These are phyloP conservation scores for Solanum infundibuliforme DNA, from an alignment of 257 asterid genomes.

Conservation along the genomic window DNA sequence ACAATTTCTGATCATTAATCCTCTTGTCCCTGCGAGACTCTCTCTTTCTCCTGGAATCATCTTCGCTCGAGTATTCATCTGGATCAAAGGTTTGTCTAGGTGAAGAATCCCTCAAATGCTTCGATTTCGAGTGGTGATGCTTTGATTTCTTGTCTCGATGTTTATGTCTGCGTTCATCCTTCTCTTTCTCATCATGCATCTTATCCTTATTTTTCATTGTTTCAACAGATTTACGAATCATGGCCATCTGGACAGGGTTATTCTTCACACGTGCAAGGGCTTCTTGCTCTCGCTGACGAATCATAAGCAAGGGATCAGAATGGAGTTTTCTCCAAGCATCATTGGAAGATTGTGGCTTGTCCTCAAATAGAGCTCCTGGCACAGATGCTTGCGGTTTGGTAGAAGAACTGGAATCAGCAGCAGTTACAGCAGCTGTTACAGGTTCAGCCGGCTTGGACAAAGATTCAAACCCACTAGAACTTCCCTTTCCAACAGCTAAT, in stretches of 20 bases:
- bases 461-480: slow-evolving; percentile 60
- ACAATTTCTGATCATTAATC: slow-evolving; percentile 8
- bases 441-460: slow-evolving; percentile 37
- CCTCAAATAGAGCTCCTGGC: slow-evolving; percentile 90
- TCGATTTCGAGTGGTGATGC: slow-evolving; percentile 9
- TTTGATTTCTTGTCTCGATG: neutral
- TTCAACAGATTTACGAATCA: slow-evolving; percentile 92
- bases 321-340: slow-evolving; percentile 98
- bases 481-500: slow-evolving; percentile 80
- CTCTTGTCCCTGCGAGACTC: slow-evolving; percentile 14
- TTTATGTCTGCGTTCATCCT: slow-evolving; percentile 29
- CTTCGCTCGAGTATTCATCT: slow-evolving; percentile 31
- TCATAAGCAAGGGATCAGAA: slow-evolving; percentile 89
- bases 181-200: slow-evolving; percentile 19
- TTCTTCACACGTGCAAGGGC: slow-evolving; percentile 89
- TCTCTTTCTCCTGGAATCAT: slow-evolving; percentile 22
- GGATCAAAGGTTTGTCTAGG: slow-evolving; percentile 37
- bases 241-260: slow-evolving; percentile 90
- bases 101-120: slow-evolving; percentile 35
- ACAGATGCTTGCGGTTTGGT: slow-evolving; percentile 37
- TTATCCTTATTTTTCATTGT: slow-evolving; percentile 35
- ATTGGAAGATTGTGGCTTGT: slow-evolving; percentile 82
- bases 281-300: slow-evolving; percentile 91
- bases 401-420: slow-evolving; percentile 26
- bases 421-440: slow-evolving; percentile 5